Percentiles rank a stretch among this genome's conserved stretches.
These are phyloP conservation scores for Claviceps digitariae DNA, from an alignment of 2,329 filamentous ascomycete species.

Conservation along the genomic window DNA sequence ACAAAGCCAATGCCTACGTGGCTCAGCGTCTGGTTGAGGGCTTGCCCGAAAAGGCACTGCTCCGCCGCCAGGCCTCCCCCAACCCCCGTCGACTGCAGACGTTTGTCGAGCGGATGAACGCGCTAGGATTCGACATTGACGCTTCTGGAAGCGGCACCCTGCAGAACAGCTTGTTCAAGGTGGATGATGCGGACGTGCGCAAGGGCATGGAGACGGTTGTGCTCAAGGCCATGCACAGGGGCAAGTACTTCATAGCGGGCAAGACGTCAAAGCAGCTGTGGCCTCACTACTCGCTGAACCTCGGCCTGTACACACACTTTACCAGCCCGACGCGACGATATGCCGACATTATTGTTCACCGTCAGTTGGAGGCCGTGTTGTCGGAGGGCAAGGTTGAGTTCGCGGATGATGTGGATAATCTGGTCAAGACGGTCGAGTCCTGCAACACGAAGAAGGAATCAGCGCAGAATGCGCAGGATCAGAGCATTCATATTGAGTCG, in stretches of 20 bases:
- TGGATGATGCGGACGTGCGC: slow-evolving; percentile 76
- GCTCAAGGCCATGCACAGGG: slow-evolving; percentile 89
- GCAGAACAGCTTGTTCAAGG: slow-evolving; percentile 89
- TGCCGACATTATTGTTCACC: slow-evolving; percentile 87
- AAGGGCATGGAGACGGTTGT: slow-evolving; percentile 97
- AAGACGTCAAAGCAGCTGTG: slow-evolving; percentile 66
- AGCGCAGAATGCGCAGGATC: slow-evolving; percentile 91
- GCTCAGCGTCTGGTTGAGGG: slow-evolving; percentile 69
- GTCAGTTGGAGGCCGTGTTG: slow-evolving; percentile 78
- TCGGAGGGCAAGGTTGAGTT: slow-evolving; percentile 75
- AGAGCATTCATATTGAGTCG: slow-evolving; percentile 96
- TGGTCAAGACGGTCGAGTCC: slow-evolving; percentile 85
- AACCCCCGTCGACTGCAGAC: slow-evolving; percentile 81
- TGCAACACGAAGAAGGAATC: slow-evolving; percentile 99
- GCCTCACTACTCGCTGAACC: slow-evolving; percentile 82
- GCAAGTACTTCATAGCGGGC: slow-evolving; percentile 83
- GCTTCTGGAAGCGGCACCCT: slow-evolving; percentile 77
- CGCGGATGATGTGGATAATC: slow-evolving; percentile 71
- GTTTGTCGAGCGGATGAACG: slow-evolving; percentile 85
- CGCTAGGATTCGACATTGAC: slow-evolving; percentile 82
- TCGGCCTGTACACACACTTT: slow-evolving; percentile 93
- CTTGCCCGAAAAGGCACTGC: slow-evolving; percentile 81
- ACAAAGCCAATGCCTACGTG: slow-evolving; percentile 83
- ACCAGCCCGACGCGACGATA: slow-evolving; percentile 91
- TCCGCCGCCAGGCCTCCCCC: slow-evolving; percentile 74